These are phyloP conservation scores for Penicillium odoratum DNA, from an alignment of 495 filamentous ascomycete species.

Conservation along the genomic window DNA sequence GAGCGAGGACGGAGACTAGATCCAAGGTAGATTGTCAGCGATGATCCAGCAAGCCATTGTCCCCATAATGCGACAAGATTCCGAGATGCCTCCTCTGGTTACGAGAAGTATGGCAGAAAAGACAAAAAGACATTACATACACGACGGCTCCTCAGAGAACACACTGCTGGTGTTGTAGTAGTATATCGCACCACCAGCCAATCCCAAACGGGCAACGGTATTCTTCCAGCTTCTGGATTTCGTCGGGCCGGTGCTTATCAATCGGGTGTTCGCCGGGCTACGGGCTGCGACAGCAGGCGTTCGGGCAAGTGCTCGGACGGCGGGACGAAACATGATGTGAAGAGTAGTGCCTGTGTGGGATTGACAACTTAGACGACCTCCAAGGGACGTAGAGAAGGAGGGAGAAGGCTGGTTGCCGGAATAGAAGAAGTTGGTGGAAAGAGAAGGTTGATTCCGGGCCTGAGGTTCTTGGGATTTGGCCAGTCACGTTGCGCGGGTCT, in stretches of 20 bases:
- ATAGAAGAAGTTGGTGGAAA: conserved; percentile 28
- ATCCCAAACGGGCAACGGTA: conserved; percentile 65
- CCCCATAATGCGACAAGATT: not conserved
- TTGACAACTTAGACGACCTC: conserved; percentile 18
- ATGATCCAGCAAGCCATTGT: conserved; percentile 8
- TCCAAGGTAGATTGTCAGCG: not conserved
- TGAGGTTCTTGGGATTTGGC: conserved; percentile 23
- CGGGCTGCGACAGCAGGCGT: conserved; percentile 43
- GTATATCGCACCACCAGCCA: conserved; percentile 79
- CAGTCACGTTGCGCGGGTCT: conserved; percentile 30
- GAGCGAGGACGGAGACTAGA: conserved; percentile 38
- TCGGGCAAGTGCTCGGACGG: conserved; percentile 56
- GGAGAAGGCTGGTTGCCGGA: conserved; percentile 10
- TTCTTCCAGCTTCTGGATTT: conserved; percentile 82
- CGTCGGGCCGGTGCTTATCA: conserved; percentile 69
- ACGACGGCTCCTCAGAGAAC: conserved; percentile 79
- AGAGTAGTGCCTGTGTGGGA: conserved; percentile 12
- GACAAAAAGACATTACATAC: conserved; percentile 51
- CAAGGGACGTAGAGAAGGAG: conserved; percentile 11
- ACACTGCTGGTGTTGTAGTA: conserved; percentile 87
- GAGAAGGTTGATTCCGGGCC: conserved; percentile 29
- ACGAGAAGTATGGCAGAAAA: not conserved
- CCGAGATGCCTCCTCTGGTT: conserved; percentile 10
- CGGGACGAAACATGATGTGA: conserved; percentile 61
- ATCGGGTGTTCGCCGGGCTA: conserved; percentile 52